Base-by-base conservation (phyloP, 345 rosid species). In the Salix brachista region DNA sequence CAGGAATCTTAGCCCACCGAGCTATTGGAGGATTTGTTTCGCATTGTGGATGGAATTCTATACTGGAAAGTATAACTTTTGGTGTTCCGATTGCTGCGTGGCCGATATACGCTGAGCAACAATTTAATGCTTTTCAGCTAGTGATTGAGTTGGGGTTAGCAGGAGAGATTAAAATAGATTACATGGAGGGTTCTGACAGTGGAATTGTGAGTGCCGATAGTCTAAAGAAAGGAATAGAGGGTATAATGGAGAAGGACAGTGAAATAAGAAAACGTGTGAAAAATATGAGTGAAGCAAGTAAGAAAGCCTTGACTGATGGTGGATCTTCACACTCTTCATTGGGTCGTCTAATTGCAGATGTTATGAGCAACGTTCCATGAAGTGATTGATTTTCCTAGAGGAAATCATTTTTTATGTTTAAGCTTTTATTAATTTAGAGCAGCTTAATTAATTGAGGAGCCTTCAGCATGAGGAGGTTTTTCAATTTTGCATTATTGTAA, bases 21-120 rank as follows among this genome's bases (percentile, higher is more conserved):
- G 46, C 79, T 4, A 26, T 67, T 5, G 79, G 79, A 14, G 79
- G 79, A 16, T 76, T 76, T 25, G 78, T 75, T 32, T 75, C 78
- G 1, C 78, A 75, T n/a, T 75, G 78, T 10, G 78, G 78, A 34
- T 75, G 78, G 78, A 75, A 75, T 67, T 75, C 78, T 3, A 16
- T 13, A 18, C 56, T 75, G 8, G 78, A 75, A 39, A 75, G 78
- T 12, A 10, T 48, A 13, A n/a, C 65, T 65, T 75, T 30, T 32
- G 72, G 72, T n/a, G 78, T 75, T 11, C 78, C 72, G 10, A 68
- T 75, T 18, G 78, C 78, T 41, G 36, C 72, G 0, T 67, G 69
- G 78, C 72, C 65, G 7, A 34, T 75, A 26, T 32, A 75, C 26
- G 28, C 44, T 1, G 77, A 74, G 23, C 77, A 74, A 5, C 61